Evolutionary conservation across 768 basidiomycete genomes (phyloP).

Genomic region (Auricularia auricula-judae): DNA sequence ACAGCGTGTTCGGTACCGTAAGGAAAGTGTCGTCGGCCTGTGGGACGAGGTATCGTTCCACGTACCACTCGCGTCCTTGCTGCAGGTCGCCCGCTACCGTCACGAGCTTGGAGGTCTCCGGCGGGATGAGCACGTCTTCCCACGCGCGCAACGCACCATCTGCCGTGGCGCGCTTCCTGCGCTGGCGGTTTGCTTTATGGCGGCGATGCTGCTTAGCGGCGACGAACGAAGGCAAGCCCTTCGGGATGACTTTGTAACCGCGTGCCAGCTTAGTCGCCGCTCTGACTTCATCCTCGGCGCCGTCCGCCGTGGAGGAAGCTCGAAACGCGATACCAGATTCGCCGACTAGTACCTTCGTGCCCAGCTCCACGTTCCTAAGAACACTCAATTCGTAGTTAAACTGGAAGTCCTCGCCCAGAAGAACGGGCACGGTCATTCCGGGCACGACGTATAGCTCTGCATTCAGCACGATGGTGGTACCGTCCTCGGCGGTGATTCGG

Average conservation of each 20-base stretch:
- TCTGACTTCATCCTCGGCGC: background rate
- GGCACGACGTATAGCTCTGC: constrained; percentile 9
- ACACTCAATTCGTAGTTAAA: constrained; percentile 13
- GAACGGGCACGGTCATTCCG: constrained; percentile 20
- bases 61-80: background rate
- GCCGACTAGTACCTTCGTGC: constrained; percentile 10
- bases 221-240: background rate
- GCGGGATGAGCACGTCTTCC: constrained; percentile 1
- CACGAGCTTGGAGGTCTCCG: background rate
- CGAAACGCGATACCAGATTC: constrained; percentile 4
- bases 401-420: constrained; percentile 23
- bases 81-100: background rate
- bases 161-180: background rate
- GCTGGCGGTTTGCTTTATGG: background rate
- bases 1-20: background rate
- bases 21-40: background rate
- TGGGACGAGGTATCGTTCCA: background rate
- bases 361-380: constrained; percentile 3
- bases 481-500: background rate
- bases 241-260: background rate
- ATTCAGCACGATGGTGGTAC: background rate
- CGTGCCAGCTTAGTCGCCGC: background rate
- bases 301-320: constrained; percentile 5
- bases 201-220: background rate
- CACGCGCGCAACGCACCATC: background rate